phyloP scores from a whole-genome alignment of 83 land plant species.

The Picea engelmannii region DNA sequence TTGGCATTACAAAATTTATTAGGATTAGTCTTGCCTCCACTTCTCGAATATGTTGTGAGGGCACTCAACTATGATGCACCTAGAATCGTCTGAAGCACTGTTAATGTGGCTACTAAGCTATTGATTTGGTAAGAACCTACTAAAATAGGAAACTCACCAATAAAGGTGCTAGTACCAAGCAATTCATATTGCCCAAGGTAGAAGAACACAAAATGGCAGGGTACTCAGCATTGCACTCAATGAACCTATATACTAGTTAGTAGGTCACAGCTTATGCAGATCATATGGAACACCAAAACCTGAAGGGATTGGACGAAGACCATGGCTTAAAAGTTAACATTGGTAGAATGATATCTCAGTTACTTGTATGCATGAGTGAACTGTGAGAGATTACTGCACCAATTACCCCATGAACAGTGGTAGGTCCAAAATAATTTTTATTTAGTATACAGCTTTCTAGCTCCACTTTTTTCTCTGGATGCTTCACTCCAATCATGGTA shows the following conservation, averaged over 20 bases:
- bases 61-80: background rate
- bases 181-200: constrained; percentile 3
- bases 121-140: constrained; percentile 1
- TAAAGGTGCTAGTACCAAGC: background rate
- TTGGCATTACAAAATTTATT: background rate
- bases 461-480: background rate
- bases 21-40: background rate
- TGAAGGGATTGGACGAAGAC: background rate
- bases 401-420: too few species aligned
- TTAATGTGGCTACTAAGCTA: background rate
- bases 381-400: background rate
- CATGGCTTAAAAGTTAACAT: background rate
- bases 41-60: background rate
- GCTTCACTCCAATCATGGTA: background rate
- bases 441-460: background rate
- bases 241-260: constrained; percentile 7
- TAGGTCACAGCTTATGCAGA: background rate
- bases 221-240: background rate
- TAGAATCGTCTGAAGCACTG: background rate
- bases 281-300: background rate
- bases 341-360: background rate
- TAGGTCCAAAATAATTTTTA: background rate
- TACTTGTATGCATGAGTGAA: background rate
- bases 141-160: background rate
- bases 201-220: background rate